phyloP scores from a whole-genome alignment of 2,329 filamentous ascomycete genomes.

The Juglanconis sp. region DNA sequence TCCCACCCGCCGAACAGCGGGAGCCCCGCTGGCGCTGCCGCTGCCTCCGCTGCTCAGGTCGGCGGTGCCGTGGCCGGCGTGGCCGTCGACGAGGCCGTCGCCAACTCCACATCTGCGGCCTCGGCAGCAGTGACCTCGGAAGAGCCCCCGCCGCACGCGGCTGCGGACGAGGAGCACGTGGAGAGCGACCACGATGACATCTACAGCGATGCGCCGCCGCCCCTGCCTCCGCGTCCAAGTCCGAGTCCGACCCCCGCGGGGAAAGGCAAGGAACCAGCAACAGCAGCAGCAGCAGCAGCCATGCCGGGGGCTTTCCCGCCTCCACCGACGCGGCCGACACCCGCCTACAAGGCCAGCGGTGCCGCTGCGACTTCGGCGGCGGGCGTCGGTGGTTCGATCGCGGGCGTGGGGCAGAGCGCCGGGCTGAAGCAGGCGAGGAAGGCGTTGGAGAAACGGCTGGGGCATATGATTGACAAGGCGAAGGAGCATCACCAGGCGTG shows the following conservation, averaged over 20 bases:
- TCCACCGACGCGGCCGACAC: not conserved
- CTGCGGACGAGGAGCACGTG: not conserved
- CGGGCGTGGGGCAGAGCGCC: conserved; percentile 8
- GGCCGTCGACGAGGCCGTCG: not conserved
- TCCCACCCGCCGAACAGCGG: not conserved
- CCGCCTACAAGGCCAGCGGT: conserved; percentile 8
- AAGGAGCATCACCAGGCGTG: conserved; percentile 14
- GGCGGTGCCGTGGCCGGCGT: not conserved
- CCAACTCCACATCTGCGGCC: not conserved
- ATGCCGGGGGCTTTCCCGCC: conserved; percentile 11
- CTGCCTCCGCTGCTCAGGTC: not conserved
- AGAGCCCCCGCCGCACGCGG: not conserved
- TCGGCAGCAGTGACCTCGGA: not conserved
- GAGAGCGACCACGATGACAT: not conserved
- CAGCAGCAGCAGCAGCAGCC: too few relatives aligned
- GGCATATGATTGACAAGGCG: conserved; percentile 13
- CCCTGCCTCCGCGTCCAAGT: conserved; percentile 5
- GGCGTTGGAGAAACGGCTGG: conserved; percentile 12
- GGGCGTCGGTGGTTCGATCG: conserved; percentile 6
- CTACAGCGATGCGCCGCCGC: not conserved
- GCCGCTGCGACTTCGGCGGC: conserved; percentile 16
- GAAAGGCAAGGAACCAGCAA: conserved; percentile 7
- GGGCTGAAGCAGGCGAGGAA: conserved; percentile 14
- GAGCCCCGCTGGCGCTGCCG: not conserved
- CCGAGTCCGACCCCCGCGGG: not conserved